Evolutionary conservation across 225 moss, liverwort and hornwort species (phyloP).

Genomic region (Physcomitrellopsis africana): DNA sequence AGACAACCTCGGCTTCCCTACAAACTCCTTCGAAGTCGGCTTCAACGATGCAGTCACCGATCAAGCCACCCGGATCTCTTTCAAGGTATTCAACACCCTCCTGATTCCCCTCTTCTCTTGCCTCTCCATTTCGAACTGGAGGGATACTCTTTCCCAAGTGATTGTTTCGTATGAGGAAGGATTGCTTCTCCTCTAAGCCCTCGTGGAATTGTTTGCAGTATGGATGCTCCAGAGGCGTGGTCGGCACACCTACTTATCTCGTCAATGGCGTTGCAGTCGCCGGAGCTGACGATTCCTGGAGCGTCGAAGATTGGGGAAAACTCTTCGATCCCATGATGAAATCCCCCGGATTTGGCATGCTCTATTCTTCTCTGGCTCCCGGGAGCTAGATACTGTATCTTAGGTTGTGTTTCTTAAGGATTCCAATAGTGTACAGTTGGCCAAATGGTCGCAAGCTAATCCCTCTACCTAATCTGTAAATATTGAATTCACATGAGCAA

Average conservation of each 20-base stretch:
- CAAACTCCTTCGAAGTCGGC: conserved; percentile 56
- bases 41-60: conserved; percentile 66
- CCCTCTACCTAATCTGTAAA: background rate
- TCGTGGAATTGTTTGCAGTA: conserved; percentile 56
- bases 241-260: conserved; percentile 75
- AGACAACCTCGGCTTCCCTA: conserved; percentile 64
- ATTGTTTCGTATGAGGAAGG: background rate
- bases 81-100: conserved; percentile 56
- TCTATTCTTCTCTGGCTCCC: conserved; percentile 19
- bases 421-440: background rate
- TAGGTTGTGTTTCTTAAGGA: no score
- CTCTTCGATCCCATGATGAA: conserved; percentile 74
- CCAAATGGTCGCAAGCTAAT: background rate
- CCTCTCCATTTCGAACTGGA: no score
- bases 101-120: background rate
- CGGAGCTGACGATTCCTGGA: conserved; percentile 90
- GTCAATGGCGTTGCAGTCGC: conserved; percentile 75
- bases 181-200: background rate
- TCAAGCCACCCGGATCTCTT: conserved; percentile 76
- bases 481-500: background rate
- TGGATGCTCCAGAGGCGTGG: conserved; percentile 91
- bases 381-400: background rate
- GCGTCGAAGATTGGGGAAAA: conserved; percentile 66
- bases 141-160: background rate
- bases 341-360: conserved; percentile 38